Base-by-base conservation (phyloP, 176 grass and related monocot species). In the Rhynchospora pubera region DNA sequence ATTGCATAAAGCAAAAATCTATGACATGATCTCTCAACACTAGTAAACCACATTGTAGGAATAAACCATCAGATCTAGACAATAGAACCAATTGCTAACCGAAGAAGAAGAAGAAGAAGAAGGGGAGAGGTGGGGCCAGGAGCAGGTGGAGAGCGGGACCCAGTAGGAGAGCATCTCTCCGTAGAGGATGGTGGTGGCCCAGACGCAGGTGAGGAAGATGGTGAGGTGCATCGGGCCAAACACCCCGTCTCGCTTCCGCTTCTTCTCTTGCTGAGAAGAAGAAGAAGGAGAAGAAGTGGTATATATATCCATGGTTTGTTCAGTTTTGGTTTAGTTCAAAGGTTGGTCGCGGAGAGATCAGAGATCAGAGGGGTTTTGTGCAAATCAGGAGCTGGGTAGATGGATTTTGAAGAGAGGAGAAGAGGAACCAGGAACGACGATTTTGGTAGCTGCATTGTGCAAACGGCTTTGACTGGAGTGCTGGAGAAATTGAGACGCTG, bases 131-230 rank as follows among this genome's bases (percentile, higher is more conserved):
- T 78, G 80, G 6, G 89, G 95, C 95, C 95, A 98, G 9, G 92
- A 88, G 90, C 95, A 98, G 68, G 92, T 86, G 82, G 87, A 91
- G 84, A 85, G 86, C 30, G 95, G 78, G 63, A 83, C 71, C 95
- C 95, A 98, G 84, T 91, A 94, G 69, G 95, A 46, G 62, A 85
- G 61, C 89, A 89, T 91, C 90, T 98, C 95, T 66, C 95, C 95
- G 58, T 93, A 98, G 79, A 98, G 83, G 78, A 98, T 83, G 45
- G 92, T 87, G 16, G 83, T 83, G 15, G 84, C 88, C 95, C 95
- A 98, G 65, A 90, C 81, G 62, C 92, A 85, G 83, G 91, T 91
- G 71, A 98, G 95, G 67, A 93, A 87, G 44, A 98, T 74, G 18
- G 95, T 93, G 78, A 94, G 79, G 73, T 79, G 87, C 92, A 86